phyloP scores from a whole-genome alignment of 2,329 filamentous ascomycete species.

The Talaromyces sp. region DNA sequence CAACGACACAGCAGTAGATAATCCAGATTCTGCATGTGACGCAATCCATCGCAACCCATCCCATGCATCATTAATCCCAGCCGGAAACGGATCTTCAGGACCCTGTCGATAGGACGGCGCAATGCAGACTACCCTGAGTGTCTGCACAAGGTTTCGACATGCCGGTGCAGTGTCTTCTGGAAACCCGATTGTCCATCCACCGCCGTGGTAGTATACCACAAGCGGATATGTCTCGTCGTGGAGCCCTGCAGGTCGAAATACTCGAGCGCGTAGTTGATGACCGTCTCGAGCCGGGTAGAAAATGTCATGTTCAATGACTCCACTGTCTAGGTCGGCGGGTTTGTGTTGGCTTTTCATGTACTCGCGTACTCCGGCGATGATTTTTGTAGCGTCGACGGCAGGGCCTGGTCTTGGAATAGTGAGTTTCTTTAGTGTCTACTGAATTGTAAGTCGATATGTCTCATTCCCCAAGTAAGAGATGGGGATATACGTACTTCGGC shows the following conservation, averaged over 20 bases:
- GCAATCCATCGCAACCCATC: constrained; percentile 32
- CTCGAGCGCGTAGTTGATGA: constrained; percentile 6
- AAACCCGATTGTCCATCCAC: constrained; percentile 12
- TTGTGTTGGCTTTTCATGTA: constrained; percentile 11
- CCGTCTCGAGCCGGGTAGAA: constrained; percentile 9
- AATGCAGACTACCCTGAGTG: constrained; percentile 14
- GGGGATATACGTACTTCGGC: constrained; percentile 18
- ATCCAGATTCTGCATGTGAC: constrained; percentile 30
- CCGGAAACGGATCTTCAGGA: constrained; percentile 37
- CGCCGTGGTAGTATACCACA: constrained; percentile 11
- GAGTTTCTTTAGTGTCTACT: not conserved
- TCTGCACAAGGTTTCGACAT: constrained; percentile 18
- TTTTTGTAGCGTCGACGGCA: not conserved
- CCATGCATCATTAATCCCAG: constrained; percentile 33
- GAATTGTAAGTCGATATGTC: not conserved
- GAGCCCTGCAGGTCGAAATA: not conserved
- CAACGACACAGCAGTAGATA: constrained; percentile 40
- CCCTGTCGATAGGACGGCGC: constrained; percentile 32
- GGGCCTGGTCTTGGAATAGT: not conserved
- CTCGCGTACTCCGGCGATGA: constrained; percentile 3
- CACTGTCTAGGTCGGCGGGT: constrained; percentile 1
- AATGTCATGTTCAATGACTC: constrained; percentile 9
- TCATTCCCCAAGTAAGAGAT: not conserved
- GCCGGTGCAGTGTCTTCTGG: constrained; percentile 9
- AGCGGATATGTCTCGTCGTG: not conserved